Evolutionary conservation across 805 yeast genomes (phyloP).

Genomic region (Saccharomycopsis javanensis): DNA sequence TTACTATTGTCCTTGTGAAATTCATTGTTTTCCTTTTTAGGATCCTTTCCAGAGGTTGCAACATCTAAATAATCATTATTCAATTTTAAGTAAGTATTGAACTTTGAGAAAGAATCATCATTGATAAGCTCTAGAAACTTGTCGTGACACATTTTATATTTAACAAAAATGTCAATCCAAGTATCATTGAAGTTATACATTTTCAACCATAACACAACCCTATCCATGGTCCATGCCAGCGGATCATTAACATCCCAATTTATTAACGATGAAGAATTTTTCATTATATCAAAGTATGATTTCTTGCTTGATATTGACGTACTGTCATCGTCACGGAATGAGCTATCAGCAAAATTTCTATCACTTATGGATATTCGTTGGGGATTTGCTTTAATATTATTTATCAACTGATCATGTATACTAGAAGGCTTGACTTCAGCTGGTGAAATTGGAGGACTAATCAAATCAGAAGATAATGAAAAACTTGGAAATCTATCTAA

Average conservation of each 20-base stretch:
- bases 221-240: slow-evolving; percentile 61
- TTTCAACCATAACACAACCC: slow-evolving; percentile 61
- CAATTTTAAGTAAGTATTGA: slow-evolving; percentile 25
- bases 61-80: slow-evolving; percentile 18
- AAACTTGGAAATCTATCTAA: slow-evolving; percentile 18
- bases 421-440: slow-evolving; percentile 2
- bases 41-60: slow-evolving; percentile 20
- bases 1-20: not conserved
- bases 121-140: slow-evolving; percentile 58
- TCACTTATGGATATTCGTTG: not conserved
- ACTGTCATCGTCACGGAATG: not conserved
- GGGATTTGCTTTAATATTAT: not conserved
- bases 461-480: slow-evolving; percentile 14
- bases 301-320: slow-evolving; percentile 9
- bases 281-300: slow-evolving; percentile 5
- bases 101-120: slow-evolving; percentile 46
- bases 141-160: slow-evolving; percentile 49
- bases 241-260: slow-evolving; percentile 45
- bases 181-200: slow-evolving; percentile 56
- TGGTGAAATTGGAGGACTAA: slow-evolving; percentile 16
- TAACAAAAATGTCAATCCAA: slow-evolving; percentile 61
- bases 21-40: not conserved
- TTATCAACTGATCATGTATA: not conserved
- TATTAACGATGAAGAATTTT: slow-evolving; percentile 16
- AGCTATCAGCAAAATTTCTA: not conserved